Evolutionary conservation across 768 basidiomycete species (phyloP).

Genomic region (Suillus fuscotomentosus): DNA sequence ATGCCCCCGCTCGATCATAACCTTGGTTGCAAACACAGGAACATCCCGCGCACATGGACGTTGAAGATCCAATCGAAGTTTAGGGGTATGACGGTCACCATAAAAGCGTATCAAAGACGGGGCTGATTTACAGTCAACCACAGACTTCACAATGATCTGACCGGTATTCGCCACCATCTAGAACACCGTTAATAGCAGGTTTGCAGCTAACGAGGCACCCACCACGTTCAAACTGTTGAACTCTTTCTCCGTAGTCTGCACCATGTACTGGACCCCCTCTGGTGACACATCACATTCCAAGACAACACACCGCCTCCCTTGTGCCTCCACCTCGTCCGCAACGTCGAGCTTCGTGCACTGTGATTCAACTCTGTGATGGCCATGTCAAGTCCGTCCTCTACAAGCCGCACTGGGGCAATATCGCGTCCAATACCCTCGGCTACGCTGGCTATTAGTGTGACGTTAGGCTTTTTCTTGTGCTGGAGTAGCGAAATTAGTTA

Average conservation of each 20-base stretch:
- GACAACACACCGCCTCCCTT: conserved; percentile 14
- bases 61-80: not conserved
- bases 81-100: not conserved
- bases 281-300: conserved; percentile 36
- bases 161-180: conserved; percentile 1
- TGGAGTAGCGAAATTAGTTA: not conserved
- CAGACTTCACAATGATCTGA: not conserved
- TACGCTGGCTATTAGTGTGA: conserved; percentile 43
- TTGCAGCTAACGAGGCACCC: conserved; percentile 11
- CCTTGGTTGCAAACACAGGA: not conserved
- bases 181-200: not conserved
- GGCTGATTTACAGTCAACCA: not conserved
- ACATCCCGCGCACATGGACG: not conserved
- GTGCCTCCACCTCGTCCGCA: conserved; percentile 20
- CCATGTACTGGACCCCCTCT: conserved; percentile 38
- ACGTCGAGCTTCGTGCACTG: conserved; percentile 19
- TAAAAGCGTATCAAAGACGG: not conserved
- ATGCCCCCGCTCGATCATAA: not conserved
- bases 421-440: conserved; percentile 47
- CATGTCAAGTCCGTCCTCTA: conserved; percentile 44
- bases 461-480: conserved; percentile 7
- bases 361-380: conserved; percentile 38
- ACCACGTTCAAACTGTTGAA: conserved; percentile 45
- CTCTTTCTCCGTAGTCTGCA: conserved; percentile 26
- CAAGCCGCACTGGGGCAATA: conserved; percentile 44